phyloP scores from a whole-genome alignment of 2,329 filamentous ascomycete species.

The Sporothrix schenckii region DNA sequence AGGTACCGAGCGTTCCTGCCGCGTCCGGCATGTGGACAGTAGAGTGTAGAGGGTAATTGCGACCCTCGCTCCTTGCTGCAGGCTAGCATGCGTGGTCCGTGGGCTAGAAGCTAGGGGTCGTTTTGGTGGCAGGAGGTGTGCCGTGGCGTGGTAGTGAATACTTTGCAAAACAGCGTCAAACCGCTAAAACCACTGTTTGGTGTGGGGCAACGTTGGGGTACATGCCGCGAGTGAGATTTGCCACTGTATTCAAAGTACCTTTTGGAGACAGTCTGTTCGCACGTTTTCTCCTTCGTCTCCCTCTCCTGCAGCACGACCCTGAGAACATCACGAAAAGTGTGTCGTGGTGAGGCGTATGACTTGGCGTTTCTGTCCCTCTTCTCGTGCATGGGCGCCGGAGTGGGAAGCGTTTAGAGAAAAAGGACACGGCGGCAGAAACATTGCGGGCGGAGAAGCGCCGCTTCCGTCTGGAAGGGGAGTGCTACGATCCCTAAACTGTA shows the following conservation, averaged over 20 bases:
- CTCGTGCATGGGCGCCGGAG: not conserved
- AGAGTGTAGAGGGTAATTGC: not conserved
- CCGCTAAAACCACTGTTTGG: not conserved
- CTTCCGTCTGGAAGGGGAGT: constrained; percentile 7
- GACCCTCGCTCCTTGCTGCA: constrained; percentile 16
- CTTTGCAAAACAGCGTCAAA: constrained; percentile 11
- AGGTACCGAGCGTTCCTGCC: not conserved
- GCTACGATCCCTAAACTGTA: not conserved
- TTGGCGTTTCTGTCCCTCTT: constrained; percentile 12
- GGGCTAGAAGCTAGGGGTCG: constrained; percentile 14
- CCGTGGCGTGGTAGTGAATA: not conserved
- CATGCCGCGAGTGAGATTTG: not conserved
- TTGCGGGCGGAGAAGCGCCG: not conserved
- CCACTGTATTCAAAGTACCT: not conserved
- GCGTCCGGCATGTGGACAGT: not conserved
- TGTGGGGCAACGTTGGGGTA: not conserved
- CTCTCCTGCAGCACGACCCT: constrained; percentile 4
- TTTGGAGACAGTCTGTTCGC: not conserved
- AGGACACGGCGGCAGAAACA: not conserved
- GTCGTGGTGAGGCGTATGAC: not conserved
- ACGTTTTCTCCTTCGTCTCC: not conserved
- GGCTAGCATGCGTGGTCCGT: not conserved
- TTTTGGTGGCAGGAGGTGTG: not conserved
- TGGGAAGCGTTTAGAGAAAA: not conserved
- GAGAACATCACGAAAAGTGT: not conserved